Evolutionary conservation across 2,329 filamentous ascomycete species (phyloP).

Genomic region (Harringtonia aguacate): DNA sequence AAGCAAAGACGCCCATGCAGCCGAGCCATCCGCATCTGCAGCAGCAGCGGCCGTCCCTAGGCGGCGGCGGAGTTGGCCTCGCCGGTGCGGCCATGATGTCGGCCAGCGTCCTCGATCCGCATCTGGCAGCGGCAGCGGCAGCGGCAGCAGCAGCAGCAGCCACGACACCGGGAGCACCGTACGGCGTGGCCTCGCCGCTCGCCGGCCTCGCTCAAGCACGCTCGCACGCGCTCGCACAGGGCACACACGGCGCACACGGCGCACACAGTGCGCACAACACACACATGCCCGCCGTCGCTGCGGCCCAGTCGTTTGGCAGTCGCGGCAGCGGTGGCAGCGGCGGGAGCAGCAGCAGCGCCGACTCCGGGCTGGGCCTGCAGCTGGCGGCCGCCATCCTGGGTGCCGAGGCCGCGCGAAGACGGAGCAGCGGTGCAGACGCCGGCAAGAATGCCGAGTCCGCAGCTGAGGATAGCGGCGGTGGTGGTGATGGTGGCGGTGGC

Average conservation of each 20-base stretch:
- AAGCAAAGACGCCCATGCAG: constrained; percentile 18
- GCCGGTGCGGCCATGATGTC: not conserved
- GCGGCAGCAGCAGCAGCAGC: no score
- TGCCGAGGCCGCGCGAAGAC: not conserved
- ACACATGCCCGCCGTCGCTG: no score
- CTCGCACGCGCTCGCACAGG: no score
- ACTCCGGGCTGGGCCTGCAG: constrained; percentile 1
- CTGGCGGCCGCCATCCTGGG: constrained; percentile 6
- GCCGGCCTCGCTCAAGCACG: not conserved
- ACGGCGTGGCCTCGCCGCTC: not conserved
- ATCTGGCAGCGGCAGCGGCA: constrained; percentile 1
- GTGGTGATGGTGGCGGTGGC: not conserved
- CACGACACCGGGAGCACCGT: no score
- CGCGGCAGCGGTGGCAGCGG: not conserved
- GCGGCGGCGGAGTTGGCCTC: not conserved
- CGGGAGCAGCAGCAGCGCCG: not conserved
- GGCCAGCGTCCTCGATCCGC: constrained; percentile 2
- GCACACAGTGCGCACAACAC: no score
- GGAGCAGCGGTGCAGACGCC: not conserved
- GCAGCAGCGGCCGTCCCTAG: constrained; percentile 16
- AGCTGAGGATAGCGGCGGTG: no score
- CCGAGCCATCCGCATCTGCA: constrained; percentile 26
- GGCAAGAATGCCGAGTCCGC: no score
- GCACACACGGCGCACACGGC: no score
- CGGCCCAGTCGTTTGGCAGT: not conserved